Evolutionary conservation across 2,329 filamentous ascomycete species (phyloP), one percentile per base, ranked within the genome.

Genomic region (Sporothrix variecibatus): DNA sequence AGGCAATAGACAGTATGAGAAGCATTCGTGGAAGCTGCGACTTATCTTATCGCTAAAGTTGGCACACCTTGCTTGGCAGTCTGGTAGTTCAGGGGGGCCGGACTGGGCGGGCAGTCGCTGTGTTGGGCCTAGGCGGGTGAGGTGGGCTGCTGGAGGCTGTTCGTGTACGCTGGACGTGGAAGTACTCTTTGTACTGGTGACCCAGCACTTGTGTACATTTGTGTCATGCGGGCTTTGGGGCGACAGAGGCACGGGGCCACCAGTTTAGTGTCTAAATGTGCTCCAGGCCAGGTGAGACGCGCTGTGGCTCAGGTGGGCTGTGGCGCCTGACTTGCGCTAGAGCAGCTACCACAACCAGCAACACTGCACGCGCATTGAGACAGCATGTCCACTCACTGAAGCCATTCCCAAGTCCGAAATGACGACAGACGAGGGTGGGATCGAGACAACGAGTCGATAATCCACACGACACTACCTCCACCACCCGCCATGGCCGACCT

Each of bases 401-500:
- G 62, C 38, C 38, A 67, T 38, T 62, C 58, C 58, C 58, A 56
- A 15, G 11, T 34, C 53, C 31, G 8, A 65, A 31, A 72, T 72
- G 58, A 67, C 43, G 64, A 60, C 23, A 68, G 34, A 34, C 38
- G 58, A 26, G 8, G 20, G 38, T 40, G 58, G 34, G 58, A 40
- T 64, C 11, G 58, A 64, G 15, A 3, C 1, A 38, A 20, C 28
- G 23, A 5, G 23, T 28, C n/a, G 51, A 60, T 9, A 40, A 38
- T n/a, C 12, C 31, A 60, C 65, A 23, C 17, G 12, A 60, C 28
- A 17, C 38, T 34, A 40, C 12, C 26, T 17, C 40, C 28, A 17
- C 46, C 20, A 11, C 64, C 67, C 69, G 80, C 56, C 73, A 92
- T 92, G 90, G 86, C 90, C 64, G 93, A 95, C 80, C 86, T 92